Conservation (phyloP, 352 stramenopile species). For the Achlya hypogyna region DNA sequence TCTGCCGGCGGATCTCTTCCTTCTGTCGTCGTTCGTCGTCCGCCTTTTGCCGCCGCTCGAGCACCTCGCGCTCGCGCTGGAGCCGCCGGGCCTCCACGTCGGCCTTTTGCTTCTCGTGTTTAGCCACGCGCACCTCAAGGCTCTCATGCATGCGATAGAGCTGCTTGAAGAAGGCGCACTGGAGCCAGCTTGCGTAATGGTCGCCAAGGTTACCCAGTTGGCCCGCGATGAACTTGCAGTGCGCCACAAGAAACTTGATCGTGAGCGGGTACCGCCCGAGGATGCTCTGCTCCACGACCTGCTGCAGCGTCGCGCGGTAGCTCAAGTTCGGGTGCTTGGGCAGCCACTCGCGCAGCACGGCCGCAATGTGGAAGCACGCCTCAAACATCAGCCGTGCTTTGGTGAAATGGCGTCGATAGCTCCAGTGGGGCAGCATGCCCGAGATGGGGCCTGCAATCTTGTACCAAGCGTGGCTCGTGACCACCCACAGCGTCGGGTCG, state of each 20-base stretch:
- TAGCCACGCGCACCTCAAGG: conserved; percentile 44
- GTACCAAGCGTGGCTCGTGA: conserved; percentile 77
- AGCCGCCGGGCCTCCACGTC: conserved; percentile 49
- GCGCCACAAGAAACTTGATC: conserved; percentile 76
- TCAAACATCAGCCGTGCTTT: conserved; percentile 72
- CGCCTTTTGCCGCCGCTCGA: conserved; percentile 31
- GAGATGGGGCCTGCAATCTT: conserved; percentile 75
- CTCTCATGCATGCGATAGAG: conserved; percentile 62
- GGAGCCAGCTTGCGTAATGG: conserved; percentile 62
- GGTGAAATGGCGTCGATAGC: conserved; percentile 64
- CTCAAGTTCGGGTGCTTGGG: conserved; percentile 82
- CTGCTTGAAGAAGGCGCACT: conserved; percentile 83
- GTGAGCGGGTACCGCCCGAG: conserved; percentile 64
- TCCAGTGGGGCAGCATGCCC: conserved; percentile 54
- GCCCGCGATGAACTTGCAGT: conserved; percentile 67
- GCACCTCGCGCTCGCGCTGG: conserved; percentile 5
- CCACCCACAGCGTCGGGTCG: conserved; percentile 75
- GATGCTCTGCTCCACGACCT: conserved; percentile 71
- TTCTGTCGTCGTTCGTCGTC: conserved; percentile 45
- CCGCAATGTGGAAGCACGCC: conserved; percentile 73
- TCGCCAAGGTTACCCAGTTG: conserved; percentile 70
- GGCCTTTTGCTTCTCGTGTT: conserved; percentile 44
- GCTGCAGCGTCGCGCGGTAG: conserved; percentile 70
- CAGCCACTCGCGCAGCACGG: conserved; percentile 77
- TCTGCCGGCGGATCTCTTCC: conserved; percentile 25